Evolutionary conservation across 2,329 filamentous ascomycete species (phyloP).

Genomic region (Diaporthe aspalathi): DNA sequence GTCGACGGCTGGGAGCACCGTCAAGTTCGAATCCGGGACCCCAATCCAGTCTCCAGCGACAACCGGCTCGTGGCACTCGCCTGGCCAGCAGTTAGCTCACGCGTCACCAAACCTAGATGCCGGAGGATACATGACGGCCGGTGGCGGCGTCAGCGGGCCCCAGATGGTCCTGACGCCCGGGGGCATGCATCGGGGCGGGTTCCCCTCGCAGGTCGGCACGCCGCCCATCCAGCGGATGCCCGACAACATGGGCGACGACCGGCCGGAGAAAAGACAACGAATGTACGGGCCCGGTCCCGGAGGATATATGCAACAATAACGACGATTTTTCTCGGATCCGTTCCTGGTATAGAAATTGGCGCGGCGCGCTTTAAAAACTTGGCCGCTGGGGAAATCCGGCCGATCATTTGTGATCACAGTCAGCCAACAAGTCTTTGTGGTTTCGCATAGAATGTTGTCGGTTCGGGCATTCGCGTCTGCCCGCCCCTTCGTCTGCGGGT

Average conservation of each 20-base stretch:
- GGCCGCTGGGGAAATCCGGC: constrained; percentile 27
- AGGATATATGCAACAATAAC: constrained; percentile 53
- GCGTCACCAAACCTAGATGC: constrained; percentile 59
- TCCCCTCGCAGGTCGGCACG: constrained; percentile 47
- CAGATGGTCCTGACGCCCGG: constrained; percentile 54
- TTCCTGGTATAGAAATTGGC: constrained; percentile 4
- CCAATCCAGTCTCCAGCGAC: constrained; percentile 66
- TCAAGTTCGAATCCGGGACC: constrained; percentile 64
- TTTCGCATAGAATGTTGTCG: constrained; percentile 20
- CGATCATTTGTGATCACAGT: constrained; percentile 11
- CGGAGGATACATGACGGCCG: constrained; percentile 48
- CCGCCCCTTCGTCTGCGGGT: background rate
- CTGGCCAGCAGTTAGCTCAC: constrained; percentile 61
- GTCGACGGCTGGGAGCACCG: constrained; percentile 47
- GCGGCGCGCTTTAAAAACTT: constrained; percentile 12
- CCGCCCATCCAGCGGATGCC: constrained; percentile 49
- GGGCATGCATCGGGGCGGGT: constrained; percentile 49
- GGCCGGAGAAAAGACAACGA: constrained; percentile 65
- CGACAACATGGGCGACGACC: constrained; percentile 52
- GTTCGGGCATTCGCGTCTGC: constrained; percentile 19
- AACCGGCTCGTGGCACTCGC: constrained; percentile 62
- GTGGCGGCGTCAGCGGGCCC: constrained; percentile 58
- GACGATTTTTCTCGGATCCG: constrained; percentile 27
- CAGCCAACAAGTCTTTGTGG: constrained; percentile 6
- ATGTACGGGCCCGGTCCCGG: constrained; percentile 57